Evolutionary conservation across 2,329 filamentous ascomycete genomes (phyloP).

Genomic region (Fusarium austroafricanum): DNA sequence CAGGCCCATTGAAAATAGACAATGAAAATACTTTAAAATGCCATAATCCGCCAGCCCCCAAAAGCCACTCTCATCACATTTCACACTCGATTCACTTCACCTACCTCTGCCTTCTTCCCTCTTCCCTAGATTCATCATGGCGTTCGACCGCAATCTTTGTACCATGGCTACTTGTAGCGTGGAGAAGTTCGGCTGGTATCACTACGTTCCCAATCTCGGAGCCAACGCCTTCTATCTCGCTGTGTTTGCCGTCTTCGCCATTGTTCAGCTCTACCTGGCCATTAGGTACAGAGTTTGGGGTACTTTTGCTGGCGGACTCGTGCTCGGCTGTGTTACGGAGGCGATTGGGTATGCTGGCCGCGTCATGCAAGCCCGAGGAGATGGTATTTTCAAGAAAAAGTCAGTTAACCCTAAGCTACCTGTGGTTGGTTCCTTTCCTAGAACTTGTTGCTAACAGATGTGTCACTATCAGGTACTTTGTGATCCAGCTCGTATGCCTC

Average conservation of each 20-base stretch:
- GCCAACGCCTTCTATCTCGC: constrained; percentile 34
- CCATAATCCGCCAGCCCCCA: too few species aligned
- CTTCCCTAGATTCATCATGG: background rate
- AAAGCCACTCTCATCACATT: background rate
- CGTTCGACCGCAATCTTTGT: constrained; percentile 11
- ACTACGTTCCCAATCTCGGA: constrained; percentile 26
- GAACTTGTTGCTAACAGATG: background rate
- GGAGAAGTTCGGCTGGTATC: constrained; percentile 30
- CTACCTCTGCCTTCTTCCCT: too few species aligned
- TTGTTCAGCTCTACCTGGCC: constrained; percentile 35
- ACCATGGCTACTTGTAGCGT: constrained; percentile 36
- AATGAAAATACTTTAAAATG: background rate
- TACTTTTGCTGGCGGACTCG: constrained; percentile 37
- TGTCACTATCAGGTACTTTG: constrained; percentile 3
- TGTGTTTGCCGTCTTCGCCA: constrained; percentile 21
- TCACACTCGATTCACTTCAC: background rate
- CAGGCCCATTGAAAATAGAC: background rate
- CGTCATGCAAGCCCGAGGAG: background rate
- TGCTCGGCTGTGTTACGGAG: constrained; percentile 39
- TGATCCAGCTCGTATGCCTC: constrained; percentile 36
- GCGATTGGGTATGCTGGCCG: constrained; percentile 33
- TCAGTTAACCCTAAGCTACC: background rate
- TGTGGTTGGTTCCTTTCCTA: background rate
- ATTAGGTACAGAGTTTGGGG: constrained; percentile 35
- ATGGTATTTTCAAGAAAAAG: constrained; percentile 2